Evolutionary conservation across 345 rosid species (phyloP), one percentile per base, ranked within the genome.

Genomic region (Raphanus sativus): DNA sequence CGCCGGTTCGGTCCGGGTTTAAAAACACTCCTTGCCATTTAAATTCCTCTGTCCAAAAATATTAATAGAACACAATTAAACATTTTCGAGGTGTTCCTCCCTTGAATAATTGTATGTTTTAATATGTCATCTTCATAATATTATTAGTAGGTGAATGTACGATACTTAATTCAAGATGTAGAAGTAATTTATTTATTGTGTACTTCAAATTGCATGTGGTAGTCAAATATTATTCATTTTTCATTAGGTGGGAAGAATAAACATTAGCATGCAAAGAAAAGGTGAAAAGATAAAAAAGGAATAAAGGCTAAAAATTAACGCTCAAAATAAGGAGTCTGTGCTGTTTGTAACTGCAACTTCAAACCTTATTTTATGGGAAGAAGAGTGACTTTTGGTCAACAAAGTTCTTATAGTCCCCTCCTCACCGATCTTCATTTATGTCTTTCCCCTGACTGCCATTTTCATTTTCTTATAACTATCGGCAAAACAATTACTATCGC

Each of bases 261-360:
- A 25, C 15, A 68, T 52, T 3, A 15, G 30, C 62, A 52, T 34
- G 24, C 26, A 6, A n/a, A 54, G n/a, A 56, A 6, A 1, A 11
- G 5, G 42, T 21, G 4, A n/a, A n/a, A n/a, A n/a, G n/a, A n/a
- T n/a, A n/a, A 15, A 24, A 36, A 4, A 36, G 10, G 36, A 50
- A 29, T 33, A 60, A 48, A 70, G 80, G 69, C 56, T 48, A 61
- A 75, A 75, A 76, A 25, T 10, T 16, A 77, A 71, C 21, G 42
- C 81, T 59, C 71, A 70, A 77, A 70, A 70, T n/a, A 65, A 77
- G 76, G 76, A 77, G 76, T n/a, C n/a, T n/a, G n/a, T n/a, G n/a
- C n/a, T n/a, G n/a, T n/a, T n/a, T n/a, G n/a, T n/a, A n/a, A n/a
- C n/a, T n/a, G n/a, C n/a, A n/a, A n/a, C n/a, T n/a, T n/a, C n/a